Percentiles rank a stretch among this genome's conserved stretches.
These are phyloP conservation scores for Neurospora africana DNA, from an alignment of 495 filamentous ascomycete genomes.

Conservation along the genomic window DNA sequence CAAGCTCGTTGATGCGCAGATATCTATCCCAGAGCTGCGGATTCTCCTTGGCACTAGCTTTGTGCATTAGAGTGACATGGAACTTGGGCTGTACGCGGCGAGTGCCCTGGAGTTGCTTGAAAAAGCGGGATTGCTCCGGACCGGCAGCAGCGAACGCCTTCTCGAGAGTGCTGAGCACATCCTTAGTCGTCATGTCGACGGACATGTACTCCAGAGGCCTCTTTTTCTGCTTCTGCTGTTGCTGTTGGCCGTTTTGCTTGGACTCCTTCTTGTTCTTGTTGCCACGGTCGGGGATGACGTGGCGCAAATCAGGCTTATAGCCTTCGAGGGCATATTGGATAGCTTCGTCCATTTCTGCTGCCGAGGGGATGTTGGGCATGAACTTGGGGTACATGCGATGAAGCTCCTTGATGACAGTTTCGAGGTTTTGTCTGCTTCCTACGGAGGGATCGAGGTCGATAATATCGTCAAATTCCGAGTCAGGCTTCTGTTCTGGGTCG, in stretches of 20 bases:
- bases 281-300: conserved; percentile 49
- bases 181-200: conserved; percentile 48
- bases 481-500: conserved; percentile 51
- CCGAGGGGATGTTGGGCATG: conserved; percentile 56
- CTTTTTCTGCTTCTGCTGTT: conserved; percentile 31
- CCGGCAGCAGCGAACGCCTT: conserved; percentile 49
- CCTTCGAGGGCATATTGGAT: conserved; percentile 65
- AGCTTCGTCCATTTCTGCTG: conserved; percentile 68
- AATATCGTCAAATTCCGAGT: conserved; percentile 66
- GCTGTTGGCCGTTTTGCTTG: conserved; percentile 24
- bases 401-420: conserved; percentile 61
- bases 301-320: conserved; percentile 66
- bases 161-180: conserved; percentile 52
- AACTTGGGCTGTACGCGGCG: conserved; percentile 75
- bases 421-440: conserved; percentile 75
- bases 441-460: conserved; percentile 74
- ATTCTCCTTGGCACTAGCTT: conserved; percentile 44
- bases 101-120: conserved; percentile 58
- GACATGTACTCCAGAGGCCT: conserved; percentile 71
- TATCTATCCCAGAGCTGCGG: conserved; percentile 66
- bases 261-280: conserved; percentile 30
- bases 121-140: conserved; percentile 50
- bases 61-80: conserved; percentile 91
- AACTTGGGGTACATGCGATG: conserved; percentile 65
- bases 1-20: conserved; percentile 31